A percentile compares a stretch with the other conserved stretches of the same genome.
These are phyloP conservation scores for Penicillium turbatum DNA, from an alignment of 495 filamentous ascomycete genomes.

Conservation along the genomic window DNA sequence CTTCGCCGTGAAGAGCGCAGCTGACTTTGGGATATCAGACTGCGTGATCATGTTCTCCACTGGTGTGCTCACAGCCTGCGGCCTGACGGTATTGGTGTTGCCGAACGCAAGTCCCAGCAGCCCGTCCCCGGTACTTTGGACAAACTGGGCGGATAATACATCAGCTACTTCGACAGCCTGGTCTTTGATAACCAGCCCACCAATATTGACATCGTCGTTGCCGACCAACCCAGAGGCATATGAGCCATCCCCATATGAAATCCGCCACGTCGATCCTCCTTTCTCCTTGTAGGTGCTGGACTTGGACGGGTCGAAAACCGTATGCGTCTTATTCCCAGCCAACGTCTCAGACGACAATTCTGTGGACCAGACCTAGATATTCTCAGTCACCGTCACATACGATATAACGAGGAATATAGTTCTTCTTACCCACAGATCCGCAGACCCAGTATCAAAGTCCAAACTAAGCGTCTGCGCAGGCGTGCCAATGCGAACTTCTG, in stretches of 20 bases:
- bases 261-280: slow-evolving; percentile 56
- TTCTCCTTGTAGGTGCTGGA: slow-evolving; percentile 58
- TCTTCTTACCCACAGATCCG: slow-evolving; percentile 68
- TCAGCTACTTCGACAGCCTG: slow-evolving; percentile 70
- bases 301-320: slow-evolving; percentile 51
- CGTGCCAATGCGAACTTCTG: slow-evolving; percentile 61
- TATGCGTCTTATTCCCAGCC: slow-evolving; percentile 39
- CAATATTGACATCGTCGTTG: slow-evolving; percentile 62
- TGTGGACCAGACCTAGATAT: slow-evolving; percentile 57
- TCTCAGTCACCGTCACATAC: slow-evolving; percentile 5
- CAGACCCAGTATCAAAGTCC: slow-evolving; percentile 75
- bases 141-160: slow-evolving; percentile 59
- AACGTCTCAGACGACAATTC: slow-evolving; percentile 42
- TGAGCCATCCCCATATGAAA: slow-evolving; percentile 70
- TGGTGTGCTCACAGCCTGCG: slow-evolving; percentile 57
- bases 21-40: slow-evolving; percentile 55
- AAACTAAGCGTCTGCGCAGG: slow-evolving; percentile 61
- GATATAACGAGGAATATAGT: not conserved
- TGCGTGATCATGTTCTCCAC: slow-evolving; percentile 75
- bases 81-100: slow-evolving; percentile 65
- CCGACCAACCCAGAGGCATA: slow-evolving; percentile 67
- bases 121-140: slow-evolving; percentile 59
- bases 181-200: slow-evolving; percentile 61
- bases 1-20: slow-evolving; percentile 70
- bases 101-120: slow-evolving; percentile 69